Conservation (phyloP, 352 stramenopile genomes). For the Globisporangium ultimum region DNA sequence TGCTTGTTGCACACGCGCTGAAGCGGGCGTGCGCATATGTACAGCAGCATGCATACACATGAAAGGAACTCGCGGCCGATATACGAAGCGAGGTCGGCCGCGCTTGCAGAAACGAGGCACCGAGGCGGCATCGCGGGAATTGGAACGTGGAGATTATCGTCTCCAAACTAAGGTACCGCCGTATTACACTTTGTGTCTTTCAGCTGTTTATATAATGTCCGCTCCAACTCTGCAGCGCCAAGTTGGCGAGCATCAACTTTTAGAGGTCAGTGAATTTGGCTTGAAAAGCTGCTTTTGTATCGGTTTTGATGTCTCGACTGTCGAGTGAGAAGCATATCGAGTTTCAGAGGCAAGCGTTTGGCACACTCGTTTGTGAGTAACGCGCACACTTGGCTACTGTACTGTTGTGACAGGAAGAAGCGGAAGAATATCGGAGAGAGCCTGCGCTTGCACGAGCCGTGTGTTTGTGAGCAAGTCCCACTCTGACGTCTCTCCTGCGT, state of each 20-base stretch:
- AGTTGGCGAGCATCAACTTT: neutral
- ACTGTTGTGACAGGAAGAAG: constrained; percentile 7
- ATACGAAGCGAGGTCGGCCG: neutral
- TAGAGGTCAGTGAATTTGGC: neutral
- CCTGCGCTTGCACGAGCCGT: neutral
- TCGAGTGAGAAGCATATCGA: neutral
- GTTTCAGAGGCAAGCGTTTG: neutral
- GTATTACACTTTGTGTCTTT: neutral
- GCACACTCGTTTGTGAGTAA: neutral
- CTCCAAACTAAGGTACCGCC: neutral
- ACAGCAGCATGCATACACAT: neutral
- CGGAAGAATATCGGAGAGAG: neutral
- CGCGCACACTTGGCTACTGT: neutral
- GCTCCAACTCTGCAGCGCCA: neutral
- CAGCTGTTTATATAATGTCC: neutral
- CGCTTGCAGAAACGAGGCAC: neutral
- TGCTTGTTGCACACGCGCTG: too few species aligned
- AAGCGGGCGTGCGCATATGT: neutral
- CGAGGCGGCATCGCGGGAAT: neutral
- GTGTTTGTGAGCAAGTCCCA: neutral
- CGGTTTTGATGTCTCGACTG: too few species aligned
- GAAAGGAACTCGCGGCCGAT: neutral
- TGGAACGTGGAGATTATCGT: constrained; percentile 1
- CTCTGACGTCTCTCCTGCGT: neutral
- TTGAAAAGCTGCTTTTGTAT: too few species aligned